phyloP scores from a whole-genome alignment of 2,329 filamentous ascomycete genomes.

The Trichoderma asperellum region DNA sequence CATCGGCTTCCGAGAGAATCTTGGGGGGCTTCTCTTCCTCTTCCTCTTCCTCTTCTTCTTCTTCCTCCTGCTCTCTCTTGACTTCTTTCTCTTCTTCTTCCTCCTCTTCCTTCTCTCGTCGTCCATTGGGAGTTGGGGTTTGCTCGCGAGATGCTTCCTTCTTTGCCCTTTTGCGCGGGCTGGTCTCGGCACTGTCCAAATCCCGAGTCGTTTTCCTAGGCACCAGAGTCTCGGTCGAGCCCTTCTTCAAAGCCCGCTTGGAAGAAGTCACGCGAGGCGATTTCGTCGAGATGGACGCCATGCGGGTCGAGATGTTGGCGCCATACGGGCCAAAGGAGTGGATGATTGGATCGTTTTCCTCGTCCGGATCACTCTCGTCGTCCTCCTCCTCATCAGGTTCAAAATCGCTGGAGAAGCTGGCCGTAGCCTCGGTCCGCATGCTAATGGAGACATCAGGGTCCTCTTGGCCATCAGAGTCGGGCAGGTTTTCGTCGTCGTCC shows the following conservation, averaged over 20 bases:
- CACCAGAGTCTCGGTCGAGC: conserved; percentile 34
- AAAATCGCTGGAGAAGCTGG: conserved; percentile 59
- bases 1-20: conserved; percentile 41
- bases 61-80: neutral
- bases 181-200: conserved; percentile 25
- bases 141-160: neutral
- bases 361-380: conserved; percentile 74
- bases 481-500: conserved; percentile 56
- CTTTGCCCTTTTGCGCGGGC: conserved; percentile 15
- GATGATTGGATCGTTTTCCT: conserved; percentile 92
- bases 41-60: conserved; percentile 24
- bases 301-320: conserved; percentile 78
- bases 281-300: conserved; percentile 74
- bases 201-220: conserved; percentile 30
- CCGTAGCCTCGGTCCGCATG: conserved; percentile 55
- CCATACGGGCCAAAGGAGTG: conserved; percentile 92
- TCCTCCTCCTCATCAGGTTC: conserved; percentile 67
- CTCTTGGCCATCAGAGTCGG: conserved; percentile 36
- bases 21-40: conserved; percentile 12
- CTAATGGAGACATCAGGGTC: conserved; percentile 44
- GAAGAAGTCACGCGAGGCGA: conserved; percentile 59
- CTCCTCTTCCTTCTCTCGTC: neutral
- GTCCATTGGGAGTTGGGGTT: neutral
- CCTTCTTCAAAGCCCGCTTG: conserved; percentile 33
- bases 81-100: neutral